These are phyloP conservation scores for Leptographium flavum DNA, from an alignment of 2,329 filamentous ascomycete genomes.

Conservation along the genomic window DNA sequence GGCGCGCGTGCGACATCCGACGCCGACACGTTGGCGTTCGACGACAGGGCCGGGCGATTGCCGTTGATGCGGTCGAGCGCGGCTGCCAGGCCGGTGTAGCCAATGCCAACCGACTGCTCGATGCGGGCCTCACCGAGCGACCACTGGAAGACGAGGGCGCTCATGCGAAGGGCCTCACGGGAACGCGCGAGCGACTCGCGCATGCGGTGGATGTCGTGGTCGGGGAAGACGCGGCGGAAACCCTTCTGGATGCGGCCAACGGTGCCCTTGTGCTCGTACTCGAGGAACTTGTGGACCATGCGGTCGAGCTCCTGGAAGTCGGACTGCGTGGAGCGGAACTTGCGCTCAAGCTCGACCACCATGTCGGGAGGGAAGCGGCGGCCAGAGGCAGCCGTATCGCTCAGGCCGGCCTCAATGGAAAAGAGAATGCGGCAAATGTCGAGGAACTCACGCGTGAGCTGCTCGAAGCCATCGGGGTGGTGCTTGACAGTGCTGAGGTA, in stretches of 20 bases:
- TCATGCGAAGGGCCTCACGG: conserved; percentile 48
- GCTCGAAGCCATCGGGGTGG: conserved; percentile 39
- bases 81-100: conserved; percentile 52
- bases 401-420: conserved; percentile 52
- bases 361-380: conserved; percentile 45
- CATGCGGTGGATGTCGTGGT: conserved; percentile 48
- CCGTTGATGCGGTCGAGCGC: conserved; percentile 40
- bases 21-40: neutral
- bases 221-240: conserved; percentile 48
- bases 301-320: conserved; percentile 52
- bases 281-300: conserved; percentile 45
- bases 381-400: conserved; percentile 28
- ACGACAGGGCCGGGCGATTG: conserved; percentile 16
- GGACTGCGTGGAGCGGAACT: conserved; percentile 43
- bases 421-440: conserved; percentile 52
- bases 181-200: conserved; percentile 40
- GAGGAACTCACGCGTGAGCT: conserved; percentile 50
- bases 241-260: conserved; percentile 46
- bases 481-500: conserved; percentile 43
- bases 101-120: conserved; percentile 47
- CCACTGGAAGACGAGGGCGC: conserved; percentile 51
- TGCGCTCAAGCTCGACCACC: conserved; percentile 47
- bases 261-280: conserved; percentile 46
- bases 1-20: neutral
- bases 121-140: conserved; percentile 43